Conservation (phyloP, 768 basidiomycete species). For the Russula griseocarnosa region DNA sequence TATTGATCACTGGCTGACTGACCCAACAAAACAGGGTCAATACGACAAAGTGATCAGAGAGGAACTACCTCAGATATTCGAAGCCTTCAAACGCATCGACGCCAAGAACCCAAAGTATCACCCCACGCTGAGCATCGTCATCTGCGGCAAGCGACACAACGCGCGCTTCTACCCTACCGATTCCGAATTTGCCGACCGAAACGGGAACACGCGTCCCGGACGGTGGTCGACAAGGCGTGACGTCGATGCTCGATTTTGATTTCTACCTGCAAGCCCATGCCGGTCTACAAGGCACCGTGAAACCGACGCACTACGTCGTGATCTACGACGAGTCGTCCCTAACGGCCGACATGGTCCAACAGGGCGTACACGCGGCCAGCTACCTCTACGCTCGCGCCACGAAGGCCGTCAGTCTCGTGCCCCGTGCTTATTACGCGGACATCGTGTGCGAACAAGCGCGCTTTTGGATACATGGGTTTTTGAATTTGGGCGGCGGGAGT, state of each 20-base stretch:
- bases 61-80: constrained; percentile 59
- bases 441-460: constrained; percentile 77
- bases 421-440: constrained; percentile 79
- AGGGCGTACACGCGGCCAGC: constrained; percentile 62
- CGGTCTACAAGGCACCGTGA: constrained; percentile 66
- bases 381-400: constrained; percentile 83
- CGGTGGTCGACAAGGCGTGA: constrained; percentile 78
- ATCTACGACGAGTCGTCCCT: constrained; percentile 73
- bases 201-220: constrained; percentile 80
- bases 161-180: constrained; percentile 58
- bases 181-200: constrained; percentile 48
- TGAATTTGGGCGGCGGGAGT: constrained; percentile 43
- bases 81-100: constrained; percentile 54
- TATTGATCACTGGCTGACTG: not conserved
- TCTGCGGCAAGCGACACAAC: constrained; percentile 74
- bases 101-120: constrained; percentile 48
- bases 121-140: constrained; percentile 64
- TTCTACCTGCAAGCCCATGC: constrained; percentile 57
- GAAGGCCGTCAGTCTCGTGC: constrained; percentile 76
- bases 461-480: constrained; percentile 69
- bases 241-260: constrained; percentile 40
- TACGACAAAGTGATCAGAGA: constrained; percentile 55
- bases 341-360: constrained; percentile 68
- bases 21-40: constrained; percentile 53
- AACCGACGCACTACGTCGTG: constrained; percentile 74